phyloP scores from a whole-genome alignment of 345 rosid genomes.

The Heritiera fomes region DNA sequence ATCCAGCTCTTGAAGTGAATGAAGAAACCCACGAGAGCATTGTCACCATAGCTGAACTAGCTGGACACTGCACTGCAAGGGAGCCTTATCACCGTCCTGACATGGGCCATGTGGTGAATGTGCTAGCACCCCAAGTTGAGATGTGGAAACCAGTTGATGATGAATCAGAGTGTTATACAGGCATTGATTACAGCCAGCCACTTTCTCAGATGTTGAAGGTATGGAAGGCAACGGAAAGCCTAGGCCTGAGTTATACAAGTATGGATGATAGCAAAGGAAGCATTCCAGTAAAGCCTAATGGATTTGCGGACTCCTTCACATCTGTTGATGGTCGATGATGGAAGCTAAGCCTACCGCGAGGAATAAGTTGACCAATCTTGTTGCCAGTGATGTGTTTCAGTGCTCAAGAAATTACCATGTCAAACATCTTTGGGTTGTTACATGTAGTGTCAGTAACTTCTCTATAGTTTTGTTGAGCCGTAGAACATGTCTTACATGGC shows the following conservation, averaged over 20 bases:
- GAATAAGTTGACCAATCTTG: neutral
- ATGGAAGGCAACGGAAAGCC: conserved; percentile 76
- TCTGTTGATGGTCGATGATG: conserved; percentile 66
- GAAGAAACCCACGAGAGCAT: conserved; percentile 64
- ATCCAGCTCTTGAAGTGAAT: conserved; percentile 47
- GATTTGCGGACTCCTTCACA: conserved; percentile 76
- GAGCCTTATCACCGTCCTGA: conserved; percentile 74
- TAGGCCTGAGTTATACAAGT: conserved; percentile 52
- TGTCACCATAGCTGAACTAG: conserved; percentile 54
- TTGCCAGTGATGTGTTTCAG: neutral
- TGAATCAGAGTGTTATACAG: conserved; percentile 55
- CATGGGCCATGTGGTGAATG: conserved; percentile 72
- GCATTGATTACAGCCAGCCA: conserved; percentile 73
- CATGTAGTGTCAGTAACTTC: neutral
- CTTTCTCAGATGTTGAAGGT: conserved; percentile 76
- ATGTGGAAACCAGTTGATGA: conserved; percentile 66
- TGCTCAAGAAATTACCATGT: neutral
- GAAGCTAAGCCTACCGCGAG: neutral
- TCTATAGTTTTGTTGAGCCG: neutral
- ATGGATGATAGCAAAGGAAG: conserved; percentile 69
- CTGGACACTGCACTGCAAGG: conserved; percentile 81
- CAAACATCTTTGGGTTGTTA: neutral
- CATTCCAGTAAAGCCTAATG: conserved; percentile 66
- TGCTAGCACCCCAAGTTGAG: conserved; percentile 66
- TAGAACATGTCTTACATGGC: conserved; percentile 5